phyloP scores from a whole-genome alignment of 768 basidiomycete genomes.

The Candolleomyces aberdarensis region DNA sequence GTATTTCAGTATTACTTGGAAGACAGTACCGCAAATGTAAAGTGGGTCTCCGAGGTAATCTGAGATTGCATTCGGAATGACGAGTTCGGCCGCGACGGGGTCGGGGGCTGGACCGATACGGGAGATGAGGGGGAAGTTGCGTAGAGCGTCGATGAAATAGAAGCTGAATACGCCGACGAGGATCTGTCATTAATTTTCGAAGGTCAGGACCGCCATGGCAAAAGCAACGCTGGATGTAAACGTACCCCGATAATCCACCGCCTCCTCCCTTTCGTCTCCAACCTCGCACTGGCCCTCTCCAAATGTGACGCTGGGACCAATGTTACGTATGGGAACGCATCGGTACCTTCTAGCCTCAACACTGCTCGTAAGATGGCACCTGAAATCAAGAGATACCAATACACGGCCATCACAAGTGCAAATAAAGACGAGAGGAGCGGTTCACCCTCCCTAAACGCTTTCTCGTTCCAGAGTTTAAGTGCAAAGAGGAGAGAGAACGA shows the following conservation, averaged over 20 bases:
- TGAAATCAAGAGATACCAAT: constrained; percentile 8
- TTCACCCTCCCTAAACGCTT: not conserved
- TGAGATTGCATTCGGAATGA: not conserved
- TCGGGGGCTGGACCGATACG: constrained; percentile 1
- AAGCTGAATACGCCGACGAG: too few relatives aligned
- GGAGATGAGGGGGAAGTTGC: not conserved
- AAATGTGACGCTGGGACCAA: constrained; percentile 17
- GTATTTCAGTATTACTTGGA: constrained; percentile 14
- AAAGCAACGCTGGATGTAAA: too few relatives aligned
- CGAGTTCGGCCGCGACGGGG: not conserved
- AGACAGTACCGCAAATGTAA: too few relatives aligned
- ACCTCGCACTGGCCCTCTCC: constrained; percentile 26
- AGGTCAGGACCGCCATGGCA: constrained; percentile 24
- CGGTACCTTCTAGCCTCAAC: constrained; percentile 21
- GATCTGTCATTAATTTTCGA: not conserved
- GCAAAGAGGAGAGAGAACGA: not conserved
- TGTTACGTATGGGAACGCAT: constrained; percentile 12
- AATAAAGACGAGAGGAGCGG: not conserved
- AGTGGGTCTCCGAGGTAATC: too few relatives aligned
- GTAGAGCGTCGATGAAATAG: too few relatives aligned
- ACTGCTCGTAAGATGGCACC: constrained; percentile 26
- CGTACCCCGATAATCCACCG: not conserved
- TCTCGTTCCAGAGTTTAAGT: not conserved
- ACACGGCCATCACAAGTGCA: not conserved
- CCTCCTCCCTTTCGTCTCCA: constrained; percentile 9